Base-by-base conservation (phyloP, 345 rosid genomes). In the Laguncularia racemosa region DNA sequence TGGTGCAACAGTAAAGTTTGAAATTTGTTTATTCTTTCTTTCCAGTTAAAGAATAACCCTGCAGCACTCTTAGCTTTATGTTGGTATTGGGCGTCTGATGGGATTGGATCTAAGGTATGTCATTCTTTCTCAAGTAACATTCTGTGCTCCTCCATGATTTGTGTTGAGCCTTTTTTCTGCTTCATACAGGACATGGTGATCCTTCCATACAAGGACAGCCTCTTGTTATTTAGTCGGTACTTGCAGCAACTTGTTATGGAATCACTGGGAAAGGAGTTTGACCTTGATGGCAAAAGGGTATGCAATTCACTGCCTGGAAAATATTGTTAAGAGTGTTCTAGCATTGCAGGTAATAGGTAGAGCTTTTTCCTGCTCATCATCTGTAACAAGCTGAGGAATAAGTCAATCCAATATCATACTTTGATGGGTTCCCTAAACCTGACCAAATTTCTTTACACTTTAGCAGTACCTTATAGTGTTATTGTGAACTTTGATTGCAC, bases 211-310 rank as follows among this genome's bases (percentile, higher is more conserved):
- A 93, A 89, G 83, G 99, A 93, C 70, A 93, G 96, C 78, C 78
- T 89, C 50, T 77, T 93, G 62, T 73, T 93, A 55, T 87, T 89
- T 79, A 93, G 99, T 63, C 74, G 97, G 67, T 93, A 93, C 73
- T 67, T 93, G 69, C 97, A 93, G 73, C 99, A 93, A 76, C 79
- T 89, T 67, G 99, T 89, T 64, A 93, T 93, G 99, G 99, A 93
- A 79, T 89, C 99, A 45, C 79, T 93, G 48, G 99, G 99, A 52
- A 93, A 93, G 82, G 97, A 93, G 74, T 86, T 86, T 78, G 99
- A 93, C 71, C 83, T 93, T 62, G 90, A 89, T 52, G 96, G 99
- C 56, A 89, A 87, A 77, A 73, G 75, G 81, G 99, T 93, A 82
- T 61, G 91, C 74, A 3, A 14, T 9, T 16, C 16, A 33, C 9